Evolutionary conservation across 1,284 basidiomycete species (phyloP).

Genomic region (Leccinum pachyderme): DNA sequence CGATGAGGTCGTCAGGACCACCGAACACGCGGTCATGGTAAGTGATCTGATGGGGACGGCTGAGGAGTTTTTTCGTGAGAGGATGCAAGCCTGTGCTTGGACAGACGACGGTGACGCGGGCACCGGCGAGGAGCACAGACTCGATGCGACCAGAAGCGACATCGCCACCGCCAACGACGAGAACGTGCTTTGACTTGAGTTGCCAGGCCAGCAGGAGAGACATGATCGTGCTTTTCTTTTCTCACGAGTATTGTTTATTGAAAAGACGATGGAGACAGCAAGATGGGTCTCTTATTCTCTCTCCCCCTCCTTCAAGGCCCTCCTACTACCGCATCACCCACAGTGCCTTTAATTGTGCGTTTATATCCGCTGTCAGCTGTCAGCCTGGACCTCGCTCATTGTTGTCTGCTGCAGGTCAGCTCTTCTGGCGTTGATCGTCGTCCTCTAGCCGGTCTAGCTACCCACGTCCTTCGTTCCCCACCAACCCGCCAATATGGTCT

Average conservation of each 20-base stretch:
- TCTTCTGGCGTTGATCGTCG: constrained; percentile 31
- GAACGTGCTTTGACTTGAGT: constrained; percentile 75
- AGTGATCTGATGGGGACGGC: constrained; percentile 57
- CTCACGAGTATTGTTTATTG: too few species aligned
- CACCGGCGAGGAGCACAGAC: constrained; percentile 64
- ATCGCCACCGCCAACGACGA: constrained; percentile 88
- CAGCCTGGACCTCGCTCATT: not conserved
- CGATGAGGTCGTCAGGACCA: constrained; percentile 55
- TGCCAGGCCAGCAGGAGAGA: constrained; percentile 88
- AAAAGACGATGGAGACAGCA: too few species aligned
- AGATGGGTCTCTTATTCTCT: too few species aligned
- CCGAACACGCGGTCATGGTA: constrained; percentile 70
- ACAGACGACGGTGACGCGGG: constrained; percentile 59
- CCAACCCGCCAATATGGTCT: constrained; percentile 50
- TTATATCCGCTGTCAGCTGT: constrained; percentile 12
- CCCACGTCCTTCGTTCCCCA: not conserved
- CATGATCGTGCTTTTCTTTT: too few species aligned
- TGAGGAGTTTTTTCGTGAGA: constrained; percentile 54
- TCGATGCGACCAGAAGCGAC: constrained; percentile 80
- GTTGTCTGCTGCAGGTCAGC: constrained; percentile 22
- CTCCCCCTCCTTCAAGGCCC: not conserved
- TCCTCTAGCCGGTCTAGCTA: constrained; percentile 29
- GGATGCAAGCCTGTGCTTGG: constrained; percentile 63
- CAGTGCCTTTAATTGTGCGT: constrained; percentile 7
- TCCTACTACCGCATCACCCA: not conserved